Evolutionary conservation across 306 rosid genomes (phyloP).

Genomic region (Inga oerstediana): DNA sequence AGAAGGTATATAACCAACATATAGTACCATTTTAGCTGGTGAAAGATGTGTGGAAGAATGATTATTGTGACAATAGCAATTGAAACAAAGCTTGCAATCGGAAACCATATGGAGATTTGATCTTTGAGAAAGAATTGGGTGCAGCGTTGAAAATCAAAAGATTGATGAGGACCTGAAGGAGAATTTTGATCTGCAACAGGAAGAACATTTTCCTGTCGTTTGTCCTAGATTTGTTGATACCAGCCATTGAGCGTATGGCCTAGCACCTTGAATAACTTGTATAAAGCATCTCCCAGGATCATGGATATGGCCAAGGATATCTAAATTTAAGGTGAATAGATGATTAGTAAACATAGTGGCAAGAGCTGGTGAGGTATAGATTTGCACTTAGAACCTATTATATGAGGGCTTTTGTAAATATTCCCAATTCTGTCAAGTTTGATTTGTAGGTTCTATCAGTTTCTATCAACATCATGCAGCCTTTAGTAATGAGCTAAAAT

Average conservation of each 20-base stretch:
- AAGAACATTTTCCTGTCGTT: constrained; percentile 34
- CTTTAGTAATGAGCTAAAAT: background rate
- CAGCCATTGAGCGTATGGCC: constrained; percentile 40
- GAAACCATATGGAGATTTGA: constrained; percentile 53
- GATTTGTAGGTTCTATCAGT: too few relatives aligned
- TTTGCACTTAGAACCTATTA: background rate
- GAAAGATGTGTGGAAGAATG: constrained; percentile 50
- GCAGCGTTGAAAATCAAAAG: constrained; percentile 48
- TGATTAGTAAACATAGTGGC: background rate
- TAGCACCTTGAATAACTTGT: constrained; percentile 52
- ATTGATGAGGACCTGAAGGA: constrained; percentile 28
- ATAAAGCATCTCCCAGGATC: constrained; percentile 11
- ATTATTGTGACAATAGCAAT: constrained; percentile 45
- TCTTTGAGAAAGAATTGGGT: constrained; percentile 53
- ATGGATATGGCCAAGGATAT: background rate
- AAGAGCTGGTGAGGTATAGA: background rate
- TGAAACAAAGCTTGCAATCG: constrained; percentile 48
- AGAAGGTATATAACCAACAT: constrained; percentile 48
- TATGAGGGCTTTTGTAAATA: background rate
- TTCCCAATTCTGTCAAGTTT: too few relatives aligned
- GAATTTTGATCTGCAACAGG: constrained; percentile 49
- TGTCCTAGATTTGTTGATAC: constrained; percentile 34
- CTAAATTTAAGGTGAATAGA: background rate
- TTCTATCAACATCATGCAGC: too few relatives aligned
- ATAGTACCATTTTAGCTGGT: constrained; percentile 53